phyloP scores from a whole-genome alignment of 768 basidiomycete genomes.

The Lactarius psammicola region DNA sequence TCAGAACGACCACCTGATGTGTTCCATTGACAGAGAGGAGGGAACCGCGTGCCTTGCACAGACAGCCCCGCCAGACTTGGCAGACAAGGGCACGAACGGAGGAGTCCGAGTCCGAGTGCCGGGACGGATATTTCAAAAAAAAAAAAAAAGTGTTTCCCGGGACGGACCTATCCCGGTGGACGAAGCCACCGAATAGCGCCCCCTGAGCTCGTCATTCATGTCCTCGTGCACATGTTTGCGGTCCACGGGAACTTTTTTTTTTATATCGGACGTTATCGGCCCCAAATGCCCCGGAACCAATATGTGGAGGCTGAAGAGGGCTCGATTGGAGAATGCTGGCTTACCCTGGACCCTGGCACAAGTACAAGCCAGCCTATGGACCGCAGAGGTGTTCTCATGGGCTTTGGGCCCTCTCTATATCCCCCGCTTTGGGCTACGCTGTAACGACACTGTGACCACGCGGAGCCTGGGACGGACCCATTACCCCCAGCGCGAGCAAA shows the following conservation, averaged over 20 bases:
- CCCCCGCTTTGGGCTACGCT: neutral
- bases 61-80: too few species aligned
- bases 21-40: neutral
- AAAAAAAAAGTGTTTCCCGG: neutral
- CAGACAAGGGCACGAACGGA: neutral
- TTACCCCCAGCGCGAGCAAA: neutral
- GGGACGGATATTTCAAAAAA: neutral
- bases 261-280: neutral
- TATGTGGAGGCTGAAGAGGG: neutral
- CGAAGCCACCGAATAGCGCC: slow-evolving; percentile 5
- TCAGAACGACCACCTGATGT: neutral
- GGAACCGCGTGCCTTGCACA: neutral
- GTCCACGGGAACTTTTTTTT: neutral
- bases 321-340: neutral
- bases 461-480: neutral
- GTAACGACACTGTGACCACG: neutral
- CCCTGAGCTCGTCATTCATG: slow-evolving; percentile 6
- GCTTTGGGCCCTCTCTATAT: neutral
- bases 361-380: neutral
- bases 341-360: neutral
- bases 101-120: neutral
- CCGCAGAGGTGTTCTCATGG: neutral
- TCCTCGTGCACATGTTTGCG: neutral
- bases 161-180: neutral
- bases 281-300: neutral